phyloP scores from a whole-genome alignment of 495 filamentous ascomycete species.

The Rusavskia elegans region DNA sequence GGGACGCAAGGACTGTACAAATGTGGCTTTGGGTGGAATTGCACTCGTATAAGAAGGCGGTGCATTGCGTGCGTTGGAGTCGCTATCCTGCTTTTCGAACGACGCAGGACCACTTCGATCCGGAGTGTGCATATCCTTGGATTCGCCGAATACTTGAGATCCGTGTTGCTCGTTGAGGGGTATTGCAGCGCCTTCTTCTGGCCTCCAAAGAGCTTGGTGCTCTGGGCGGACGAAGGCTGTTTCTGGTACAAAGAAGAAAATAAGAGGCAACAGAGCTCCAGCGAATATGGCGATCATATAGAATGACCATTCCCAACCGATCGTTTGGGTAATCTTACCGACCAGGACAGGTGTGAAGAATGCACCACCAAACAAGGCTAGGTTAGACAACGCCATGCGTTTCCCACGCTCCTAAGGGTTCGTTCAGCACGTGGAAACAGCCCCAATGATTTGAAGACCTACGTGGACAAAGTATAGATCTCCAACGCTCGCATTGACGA shows the following conservation, averaged over 20 bases:
- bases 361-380: constrained; percentile 78
- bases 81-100: neutral
- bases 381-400: constrained; percentile 80
- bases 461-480: constrained; percentile 69
- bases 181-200: too few relatives aligned
- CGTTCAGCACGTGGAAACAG: neutral
- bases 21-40: constrained; percentile 31
- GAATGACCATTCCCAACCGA: constrained; percentile 69
- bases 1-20: constrained; percentile 38
- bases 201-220: constrained; percentile 17
- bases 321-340: constrained; percentile 50
- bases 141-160: too few relatives aligned
- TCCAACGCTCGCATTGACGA: constrained; percentile 63
- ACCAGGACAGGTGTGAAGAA: constrained; percentile 85
- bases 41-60: neutral
- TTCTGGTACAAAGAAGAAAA: constrained; percentile 72
- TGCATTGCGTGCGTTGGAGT: neutral
- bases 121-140: too few relatives aligned
- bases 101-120: constrained; percentile 1
- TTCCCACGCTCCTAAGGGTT: constrained; percentile 54
- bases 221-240: constrained; percentile 58
- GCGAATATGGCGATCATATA: constrained; percentile 56
- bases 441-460: constrained; percentile 15
- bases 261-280: constrained; percentile 42
- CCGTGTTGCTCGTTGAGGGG: too few relatives aligned